phyloP scores from a whole-genome alignment of 768 basidiomycete species.

The Suillus plorans region DNA sequence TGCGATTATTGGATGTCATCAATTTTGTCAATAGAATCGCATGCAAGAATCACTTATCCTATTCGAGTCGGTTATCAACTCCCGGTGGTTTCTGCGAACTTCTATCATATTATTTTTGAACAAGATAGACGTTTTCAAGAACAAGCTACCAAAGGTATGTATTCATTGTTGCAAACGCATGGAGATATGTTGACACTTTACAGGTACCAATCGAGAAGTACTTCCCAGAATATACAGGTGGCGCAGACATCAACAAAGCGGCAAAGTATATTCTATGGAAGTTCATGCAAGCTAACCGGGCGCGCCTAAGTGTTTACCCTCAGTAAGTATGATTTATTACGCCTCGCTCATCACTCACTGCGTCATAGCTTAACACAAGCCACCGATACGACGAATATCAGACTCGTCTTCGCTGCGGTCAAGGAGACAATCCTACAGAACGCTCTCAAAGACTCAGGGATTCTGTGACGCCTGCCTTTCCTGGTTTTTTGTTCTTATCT shows the following conservation, averaged over 20 bases:
- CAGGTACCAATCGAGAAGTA: constrained; percentile 75
- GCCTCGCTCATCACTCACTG: background rate
- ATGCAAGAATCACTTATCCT: constrained; percentile 74
- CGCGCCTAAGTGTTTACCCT: constrained; percentile 84
- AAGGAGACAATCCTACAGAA: constrained; percentile 94
- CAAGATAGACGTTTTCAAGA: constrained; percentile 78
- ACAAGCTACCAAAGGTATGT: constrained; percentile 57
- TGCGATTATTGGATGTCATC: constrained; percentile 1
- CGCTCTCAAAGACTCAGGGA: constrained; percentile 82
- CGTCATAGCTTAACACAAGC: constrained; percentile 73
- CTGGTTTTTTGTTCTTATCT: constrained; percentile 13
- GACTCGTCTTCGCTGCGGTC: constrained; percentile 81
- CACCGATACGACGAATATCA: constrained; percentile 83
- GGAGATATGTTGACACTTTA: background rate
- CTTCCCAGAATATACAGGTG: constrained; percentile 89
- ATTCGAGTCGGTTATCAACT: constrained; percentile 79
- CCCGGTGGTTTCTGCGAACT: constrained; percentile 70
- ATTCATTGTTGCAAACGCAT: background rate
- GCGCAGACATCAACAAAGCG: constrained; percentile 88
- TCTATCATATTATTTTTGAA: constrained; percentile 69
- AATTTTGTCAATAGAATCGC: constrained; percentile 50
- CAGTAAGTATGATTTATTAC: constrained; percentile 54
- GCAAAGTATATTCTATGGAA: constrained; percentile 94
- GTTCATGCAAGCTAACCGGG: constrained; percentile 90
- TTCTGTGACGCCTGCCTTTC: constrained; percentile 45